Percentiles rank a stretch among this genome's conserved stretches.
These are phyloP conservation scores for Lepiota venenata DNA, from an alignment of 768 basidiomycete species.

Conservation along the genomic window DNA sequence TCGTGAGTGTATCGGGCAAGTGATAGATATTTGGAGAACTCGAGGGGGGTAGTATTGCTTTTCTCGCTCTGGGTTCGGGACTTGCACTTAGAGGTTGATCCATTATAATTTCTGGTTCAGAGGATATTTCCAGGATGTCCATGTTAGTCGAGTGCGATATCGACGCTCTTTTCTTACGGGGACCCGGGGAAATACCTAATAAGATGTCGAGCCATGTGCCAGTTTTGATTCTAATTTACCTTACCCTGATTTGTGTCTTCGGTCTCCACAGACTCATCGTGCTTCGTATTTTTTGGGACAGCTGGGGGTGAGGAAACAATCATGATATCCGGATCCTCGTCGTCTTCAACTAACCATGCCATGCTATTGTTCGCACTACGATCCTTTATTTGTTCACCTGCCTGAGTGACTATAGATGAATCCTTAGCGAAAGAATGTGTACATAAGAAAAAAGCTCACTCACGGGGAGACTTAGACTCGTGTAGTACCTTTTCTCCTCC, in stretches of 20 bases:
- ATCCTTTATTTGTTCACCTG: neutral
- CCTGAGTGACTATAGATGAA: neutral
- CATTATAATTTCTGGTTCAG: neutral
- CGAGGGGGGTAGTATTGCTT: slow-evolving; percentile 26
- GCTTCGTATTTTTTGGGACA: slow-evolving; percentile 7
- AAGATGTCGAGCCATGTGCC: neutral
- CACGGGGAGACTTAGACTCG: neutral
- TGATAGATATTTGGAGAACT: slow-evolving; percentile 30
- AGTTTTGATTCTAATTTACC: neutral
- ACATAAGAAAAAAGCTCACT: neutral
- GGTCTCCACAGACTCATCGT: slow-evolving; percentile 26
- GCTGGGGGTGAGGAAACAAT: slow-evolving; percentile 52
- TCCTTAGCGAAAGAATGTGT: neutral
- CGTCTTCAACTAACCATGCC: slow-evolving; percentile 64
- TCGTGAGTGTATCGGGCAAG: neutral
- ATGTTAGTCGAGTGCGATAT: neutral
- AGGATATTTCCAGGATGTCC: slow-evolving; percentile 1
- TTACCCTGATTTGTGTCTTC: slow-evolving; percentile 13
- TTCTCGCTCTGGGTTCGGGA: slow-evolving; percentile 13
- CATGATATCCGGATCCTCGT: slow-evolving; percentile 56
- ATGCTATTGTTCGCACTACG: slow-evolving; percentile 37
- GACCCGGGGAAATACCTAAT: neutral
- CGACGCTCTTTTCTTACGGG: neutral
- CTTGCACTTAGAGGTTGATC: slow-evolving; percentile 4
- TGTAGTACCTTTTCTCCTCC: neutral